Conservation (phyloP, 2,329 filamentous ascomycete genomes). For the Tolypocladium pustulatum region DNA sequence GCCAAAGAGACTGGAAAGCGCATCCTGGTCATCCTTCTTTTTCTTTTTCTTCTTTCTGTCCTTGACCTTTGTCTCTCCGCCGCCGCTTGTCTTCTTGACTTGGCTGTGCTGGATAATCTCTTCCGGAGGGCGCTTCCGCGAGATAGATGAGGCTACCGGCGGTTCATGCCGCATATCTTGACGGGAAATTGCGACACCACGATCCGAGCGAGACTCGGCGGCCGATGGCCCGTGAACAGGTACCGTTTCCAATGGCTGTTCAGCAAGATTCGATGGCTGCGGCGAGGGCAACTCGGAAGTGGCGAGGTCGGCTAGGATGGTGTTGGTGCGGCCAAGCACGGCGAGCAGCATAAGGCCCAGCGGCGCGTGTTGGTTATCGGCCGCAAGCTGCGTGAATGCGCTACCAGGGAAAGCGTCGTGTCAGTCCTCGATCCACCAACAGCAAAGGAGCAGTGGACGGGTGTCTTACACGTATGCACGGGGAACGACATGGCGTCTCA, state of each 20-base stretch:
- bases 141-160: neutral
- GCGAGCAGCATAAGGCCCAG: constrained; percentile 61
- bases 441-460: neutral
- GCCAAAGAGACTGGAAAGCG: constrained; percentile 64
- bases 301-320: constrained; percentile 27
- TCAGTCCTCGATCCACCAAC: neutral
- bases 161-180: constrained; percentile 4
- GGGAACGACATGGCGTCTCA: constrained; percentile 19
- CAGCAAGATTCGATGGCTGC: neutral
- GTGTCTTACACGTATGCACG: constrained; percentile 23
- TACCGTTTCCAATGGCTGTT: neutral
- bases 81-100: constrained; percentile 3
- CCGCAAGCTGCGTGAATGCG: constrained; percentile 58
- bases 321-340: constrained; percentile 47
- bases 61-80: constrained; percentile 12
- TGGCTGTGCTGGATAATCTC: neutral
- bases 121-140: neutral
- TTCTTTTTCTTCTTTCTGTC: constrained; percentile 40
- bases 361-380: constrained; percentile 62
- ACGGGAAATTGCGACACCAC: constrained; percentile 19
- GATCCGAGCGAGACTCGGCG: constrained; percentile 6
- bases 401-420: constrained; percentile 18
- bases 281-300: constrained; percentile 4
- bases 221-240: neutral
- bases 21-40: constrained; percentile 47